Percentiles rank a stretch among this genome's conserved stretches.
Evolutionary conservation across 305 asterid genomes (phyloP).

Genomic region (Solanum hybrid): DNA sequence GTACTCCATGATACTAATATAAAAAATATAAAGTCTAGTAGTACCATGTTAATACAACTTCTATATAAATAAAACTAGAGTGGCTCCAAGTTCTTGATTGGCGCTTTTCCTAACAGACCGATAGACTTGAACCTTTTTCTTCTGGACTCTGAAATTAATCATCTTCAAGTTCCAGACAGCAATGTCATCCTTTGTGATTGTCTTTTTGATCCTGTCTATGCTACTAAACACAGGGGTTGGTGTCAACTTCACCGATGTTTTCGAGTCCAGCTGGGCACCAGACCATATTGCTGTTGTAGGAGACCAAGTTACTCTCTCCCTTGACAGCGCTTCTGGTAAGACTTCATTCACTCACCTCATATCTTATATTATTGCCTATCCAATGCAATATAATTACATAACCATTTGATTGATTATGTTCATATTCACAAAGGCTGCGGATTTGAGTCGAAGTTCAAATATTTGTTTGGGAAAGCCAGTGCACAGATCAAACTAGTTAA

Average conservation of each 20-base stretch:
- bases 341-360: not conserved
- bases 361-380: not conserved
- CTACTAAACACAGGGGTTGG: constrained; percentile 7
- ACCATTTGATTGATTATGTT: not conserved
- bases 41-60: not conserved
- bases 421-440: constrained; percentile 37
- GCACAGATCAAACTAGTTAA: constrained; percentile 42
- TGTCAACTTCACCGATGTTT: constrained; percentile 33
- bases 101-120: not conserved
- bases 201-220: not conserved
- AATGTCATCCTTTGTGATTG: not conserved
- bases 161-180: not conserved
- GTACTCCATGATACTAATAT: not conserved
- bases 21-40: not conserved
- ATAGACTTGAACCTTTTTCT: not conserved
- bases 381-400: too few species aligned
- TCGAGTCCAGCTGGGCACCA: constrained; percentile 35
- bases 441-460: constrained; percentile 48
- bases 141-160: not conserved
- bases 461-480: constrained; percentile 44
- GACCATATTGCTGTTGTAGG: constrained; percentile 39
- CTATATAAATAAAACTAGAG: not conserved
- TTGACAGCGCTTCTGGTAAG: constrained; percentile 34
- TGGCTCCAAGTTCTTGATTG: not conserved
- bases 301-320: constrained; percentile 26